Evolutionary conservation across 352 stramenopile species (phyloP).

Genomic region (Phytopythium ostracodes): DNA sequence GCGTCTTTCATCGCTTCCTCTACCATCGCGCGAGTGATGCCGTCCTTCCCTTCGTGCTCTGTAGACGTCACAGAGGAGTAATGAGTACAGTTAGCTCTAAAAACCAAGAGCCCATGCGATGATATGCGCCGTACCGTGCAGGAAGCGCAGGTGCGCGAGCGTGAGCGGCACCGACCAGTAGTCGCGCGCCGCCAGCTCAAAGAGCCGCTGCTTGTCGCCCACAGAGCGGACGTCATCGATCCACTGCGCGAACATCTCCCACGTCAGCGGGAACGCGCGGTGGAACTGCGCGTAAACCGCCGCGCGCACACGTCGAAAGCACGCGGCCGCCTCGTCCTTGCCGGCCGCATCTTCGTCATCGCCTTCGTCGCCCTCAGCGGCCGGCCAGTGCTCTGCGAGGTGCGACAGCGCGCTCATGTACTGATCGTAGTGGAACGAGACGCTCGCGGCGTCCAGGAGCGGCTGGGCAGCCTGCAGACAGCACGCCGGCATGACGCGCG

Average conservation of each 20-base stretch:
- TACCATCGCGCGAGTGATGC: slow-evolving; percentile 14
- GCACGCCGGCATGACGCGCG: slow-evolving; percentile 10
- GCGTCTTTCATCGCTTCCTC: slow-evolving; percentile 22
- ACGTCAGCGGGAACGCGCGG: slow-evolving; percentile 45
- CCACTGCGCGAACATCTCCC: slow-evolving; percentile 56
- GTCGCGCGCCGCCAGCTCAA: slow-evolving; percentile 32
- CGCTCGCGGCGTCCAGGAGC: slow-evolving; percentile 12
- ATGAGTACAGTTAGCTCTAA: background rate
- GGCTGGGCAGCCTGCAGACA: slow-evolving; percentile 13
- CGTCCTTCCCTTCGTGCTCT: slow-evolving; percentile 10
- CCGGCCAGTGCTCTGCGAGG: slow-evolving; percentile 28
- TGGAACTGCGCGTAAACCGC: slow-evolving; percentile 48
- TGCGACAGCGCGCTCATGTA: slow-evolving; percentile 30
- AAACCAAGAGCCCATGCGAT: background rate
- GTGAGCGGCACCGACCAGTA: slow-evolving; percentile 57
- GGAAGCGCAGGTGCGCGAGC: slow-evolving; percentile 31
- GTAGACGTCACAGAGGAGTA: background rate
- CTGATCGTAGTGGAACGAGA: slow-evolving; percentile 29
- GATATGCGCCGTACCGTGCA: slow-evolving; percentile 19
- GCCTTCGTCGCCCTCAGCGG: background rate
- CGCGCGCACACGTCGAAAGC: slow-evolving; percentile 24
- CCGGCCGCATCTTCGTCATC: background rate
- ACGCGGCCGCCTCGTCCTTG: background rate
- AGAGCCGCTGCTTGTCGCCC: slow-evolving; percentile 25
- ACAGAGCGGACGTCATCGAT: slow-evolving; percentile 25